A percentile compares a stretch with the other conserved stretches of the same genome.
Evolutionary conservation across 1,139 yeast genomes (phyloP).

Genomic region (Geotrichum aggregatum): DNA sequence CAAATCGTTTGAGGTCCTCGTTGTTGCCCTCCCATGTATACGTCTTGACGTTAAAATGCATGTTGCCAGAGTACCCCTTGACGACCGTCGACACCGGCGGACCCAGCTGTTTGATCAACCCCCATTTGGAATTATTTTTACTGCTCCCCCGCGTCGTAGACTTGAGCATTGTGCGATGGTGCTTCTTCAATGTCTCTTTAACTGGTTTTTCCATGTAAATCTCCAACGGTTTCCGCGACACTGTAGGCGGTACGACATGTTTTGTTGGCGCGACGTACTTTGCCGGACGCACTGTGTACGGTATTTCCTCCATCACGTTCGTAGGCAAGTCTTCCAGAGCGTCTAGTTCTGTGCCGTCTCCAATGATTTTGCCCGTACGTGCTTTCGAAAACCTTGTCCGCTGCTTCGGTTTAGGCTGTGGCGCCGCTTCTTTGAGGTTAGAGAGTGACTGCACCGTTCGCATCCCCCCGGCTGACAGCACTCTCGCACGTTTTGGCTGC

Average conservation of each 20-base stretch:
- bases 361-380: slow-evolving; percentile 27
- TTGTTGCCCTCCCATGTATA: slow-evolving; percentile 70
- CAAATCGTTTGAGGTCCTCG: slow-evolving; percentile 51
- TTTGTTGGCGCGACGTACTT: not conserved
- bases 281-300: slow-evolving; percentile 25
- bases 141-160: not conserved
- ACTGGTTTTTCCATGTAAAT: slow-evolving; percentile 18
- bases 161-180: slow-evolving; percentile 2
- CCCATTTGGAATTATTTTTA: slow-evolving; percentile 9
- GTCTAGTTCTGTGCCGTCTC: slow-evolving; percentile 39
- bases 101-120: slow-evolving; percentile 39
- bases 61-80: slow-evolving; percentile 38
- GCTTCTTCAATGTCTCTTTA: slow-evolving; percentile 1
- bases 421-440: slow-evolving; percentile 1
- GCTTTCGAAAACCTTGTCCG: slow-evolving; percentile 24
- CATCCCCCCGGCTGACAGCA: slow-evolving; percentile 2
- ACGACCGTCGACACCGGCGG: slow-evolving; percentile 30
- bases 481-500: slow-evolving; percentile 7
- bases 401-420: slow-evolving; percentile 7
- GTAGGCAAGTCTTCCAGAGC: slow-evolving; percentile 35
- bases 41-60: slow-evolving; percentile 54
- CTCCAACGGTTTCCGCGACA: slow-evolving; percentile 12
- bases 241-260: slow-evolving; percentile 1
- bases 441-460: slow-evolving; percentile 13
- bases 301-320: slow-evolving; percentile 25